phyloP scores from a whole-genome alignment of 75 land plant genomes.

The Picea glauca region DNA sequence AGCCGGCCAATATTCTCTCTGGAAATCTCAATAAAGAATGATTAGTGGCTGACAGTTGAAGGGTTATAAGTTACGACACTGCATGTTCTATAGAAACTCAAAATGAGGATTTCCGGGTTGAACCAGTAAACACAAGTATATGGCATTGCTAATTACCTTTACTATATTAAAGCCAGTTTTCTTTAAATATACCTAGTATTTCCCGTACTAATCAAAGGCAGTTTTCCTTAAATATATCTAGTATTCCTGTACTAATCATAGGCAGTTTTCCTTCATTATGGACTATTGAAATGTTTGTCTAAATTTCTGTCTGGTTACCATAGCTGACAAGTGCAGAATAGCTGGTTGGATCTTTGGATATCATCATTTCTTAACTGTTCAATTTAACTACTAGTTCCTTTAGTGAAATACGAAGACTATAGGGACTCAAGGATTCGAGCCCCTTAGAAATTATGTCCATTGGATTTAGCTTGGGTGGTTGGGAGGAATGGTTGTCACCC shows the following conservation, averaged over 20 bases:
- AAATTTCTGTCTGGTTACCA: not conserved
- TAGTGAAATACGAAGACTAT: too few species aligned
- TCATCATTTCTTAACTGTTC: too few species aligned
- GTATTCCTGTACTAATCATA: too few species aligned
- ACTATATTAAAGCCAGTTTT: not conserved
- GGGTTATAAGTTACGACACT: not conserved
- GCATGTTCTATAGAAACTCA: not conserved
- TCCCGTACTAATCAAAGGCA: too few species aligned
- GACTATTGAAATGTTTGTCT: not conserved
- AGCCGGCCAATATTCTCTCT: not conserved
- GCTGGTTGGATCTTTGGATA: not conserved
- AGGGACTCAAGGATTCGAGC: too few species aligned
- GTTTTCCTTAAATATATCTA: too few species aligned
- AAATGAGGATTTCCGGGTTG: not conserved
- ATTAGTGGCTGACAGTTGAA: not conserved
- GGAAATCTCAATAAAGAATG: not conserved
- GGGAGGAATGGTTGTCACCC: too few species aligned
- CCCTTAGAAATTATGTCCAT: too few species aligned
- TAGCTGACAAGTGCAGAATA: not conserved
- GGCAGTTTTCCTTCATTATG: too few species aligned
- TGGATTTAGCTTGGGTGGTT: too few species aligned
- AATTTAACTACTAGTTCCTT: not conserved
- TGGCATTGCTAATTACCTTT: not conserved
- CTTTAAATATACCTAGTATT: not conserved
- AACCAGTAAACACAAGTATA: not conserved